Evolutionary conservation across 345 rosid genomes (phyloP).

Genomic region (Acer negundo): DNA sequence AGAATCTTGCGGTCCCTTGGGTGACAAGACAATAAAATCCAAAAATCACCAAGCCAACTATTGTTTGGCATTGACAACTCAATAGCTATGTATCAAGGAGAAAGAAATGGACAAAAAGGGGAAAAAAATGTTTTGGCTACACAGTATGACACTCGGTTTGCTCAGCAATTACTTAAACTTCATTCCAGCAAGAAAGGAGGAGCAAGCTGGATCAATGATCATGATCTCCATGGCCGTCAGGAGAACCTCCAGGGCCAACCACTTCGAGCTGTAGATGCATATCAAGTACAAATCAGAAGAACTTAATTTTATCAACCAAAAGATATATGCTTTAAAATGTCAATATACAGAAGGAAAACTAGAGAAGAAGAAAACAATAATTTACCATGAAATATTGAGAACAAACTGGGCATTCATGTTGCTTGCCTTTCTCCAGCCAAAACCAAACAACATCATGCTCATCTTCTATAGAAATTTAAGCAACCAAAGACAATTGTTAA

Average conservation of each 20-base stretch:
- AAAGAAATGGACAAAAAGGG: not conserved
- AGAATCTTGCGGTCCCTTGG: not conserved
- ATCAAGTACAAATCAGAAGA: not conserved
- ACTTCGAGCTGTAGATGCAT: conserved; percentile 3
- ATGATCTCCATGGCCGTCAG: not conserved
- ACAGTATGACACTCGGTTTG: not conserved
- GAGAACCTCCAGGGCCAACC: conserved; percentile 14
- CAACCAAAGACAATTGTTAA: not conserved
- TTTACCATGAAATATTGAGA: conserved; percentile 43
- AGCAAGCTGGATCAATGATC: conserved; percentile 1
- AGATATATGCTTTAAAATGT: not conserved
- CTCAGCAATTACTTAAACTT: not conserved
- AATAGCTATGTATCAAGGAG: not conserved
- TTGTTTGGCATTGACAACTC: not conserved
- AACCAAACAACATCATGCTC: conserved; percentile 51
- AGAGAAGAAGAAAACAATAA: not conserved
- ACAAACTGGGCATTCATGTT: conserved; percentile 41
- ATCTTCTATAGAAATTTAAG: conserved; percentile 27
- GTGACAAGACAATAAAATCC: conserved; percentile 1
- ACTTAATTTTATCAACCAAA: not conserved
- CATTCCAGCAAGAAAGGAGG: not conserved
- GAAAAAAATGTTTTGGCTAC: not conserved
- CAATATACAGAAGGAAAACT: not conserved
- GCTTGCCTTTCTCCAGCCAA: conserved; percentile 46
- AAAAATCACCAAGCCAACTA: not conserved